phyloP scores from a whole-genome alignment of 176 grass and related monocot genomes.

The Pontederia crassipes region DNA sequence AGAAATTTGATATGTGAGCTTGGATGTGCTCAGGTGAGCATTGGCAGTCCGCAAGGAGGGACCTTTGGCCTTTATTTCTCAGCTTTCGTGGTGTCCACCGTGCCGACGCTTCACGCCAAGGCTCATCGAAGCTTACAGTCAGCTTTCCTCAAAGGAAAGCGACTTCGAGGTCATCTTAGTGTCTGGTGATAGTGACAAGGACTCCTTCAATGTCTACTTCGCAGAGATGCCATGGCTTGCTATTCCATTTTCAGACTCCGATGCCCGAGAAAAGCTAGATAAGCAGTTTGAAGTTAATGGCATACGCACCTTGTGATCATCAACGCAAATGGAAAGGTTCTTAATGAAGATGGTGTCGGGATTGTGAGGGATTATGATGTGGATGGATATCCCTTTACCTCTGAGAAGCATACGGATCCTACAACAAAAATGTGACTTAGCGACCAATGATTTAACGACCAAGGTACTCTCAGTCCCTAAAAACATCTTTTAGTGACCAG shows the following conservation, averaged over 20 bases:
- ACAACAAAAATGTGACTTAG: no score
- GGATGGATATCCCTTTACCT: no score
- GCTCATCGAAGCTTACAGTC: neutral
- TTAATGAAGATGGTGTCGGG: no score
- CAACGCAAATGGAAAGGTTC: neutral
- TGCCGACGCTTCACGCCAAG: neutral
- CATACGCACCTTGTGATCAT: constrained; percentile 11
- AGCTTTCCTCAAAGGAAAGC: neutral
- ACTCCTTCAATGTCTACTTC: constrained; percentile 43
- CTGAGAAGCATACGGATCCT: no score
- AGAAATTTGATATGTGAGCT: no score
- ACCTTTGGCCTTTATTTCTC: neutral
- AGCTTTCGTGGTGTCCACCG: neutral
- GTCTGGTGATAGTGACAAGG: constrained; percentile 25
- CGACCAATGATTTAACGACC: no score
- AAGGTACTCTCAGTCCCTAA: no score
- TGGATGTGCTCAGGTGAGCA: no score
- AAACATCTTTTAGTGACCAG: no score
- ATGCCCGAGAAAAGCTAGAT: constrained; percentile 28
- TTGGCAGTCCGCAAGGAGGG: no score
- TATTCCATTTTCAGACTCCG: constrained; percentile 53
- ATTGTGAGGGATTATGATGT: no score
- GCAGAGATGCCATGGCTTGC: constrained; percentile 69
- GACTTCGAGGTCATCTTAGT: constrained; percentile 1
- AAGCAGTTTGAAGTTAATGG: constrained; percentile 33